Base-by-base conservation (phyloP, 75 land plant genomes). In the Adiantum capillusveneris region DNA sequence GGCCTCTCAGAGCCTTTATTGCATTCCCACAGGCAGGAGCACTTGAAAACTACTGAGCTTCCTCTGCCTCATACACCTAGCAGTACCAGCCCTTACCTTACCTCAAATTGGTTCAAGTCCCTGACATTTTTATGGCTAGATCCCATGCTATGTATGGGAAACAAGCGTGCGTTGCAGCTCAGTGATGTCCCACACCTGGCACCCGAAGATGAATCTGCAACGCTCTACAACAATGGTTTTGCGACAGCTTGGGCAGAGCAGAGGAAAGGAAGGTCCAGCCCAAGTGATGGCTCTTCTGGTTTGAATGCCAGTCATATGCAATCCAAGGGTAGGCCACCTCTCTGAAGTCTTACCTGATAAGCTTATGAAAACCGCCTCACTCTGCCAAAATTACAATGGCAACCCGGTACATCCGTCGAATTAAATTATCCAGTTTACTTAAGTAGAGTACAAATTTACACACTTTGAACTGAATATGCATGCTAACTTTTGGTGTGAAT, bases 101-200 rank as follows among this genome's bases (percentile, higher is more conserved):
- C 64, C 16, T 69, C 76, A 25, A 18, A 65, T 25, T 63, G 67
- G 16, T 25, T 79, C 11, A 74, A 73, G 41, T 76, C 60, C 1
- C 17, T 81, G 29, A 69, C 79, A 11, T 88, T 88, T 59, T 72
- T 74, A 36, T 88, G 91, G 91, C 53, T 87, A 14, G 62, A 78
- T 65, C 62, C 79, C 17, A 44, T 87, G 41, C 75, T 84, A 18
- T 11, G 58, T 11, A 50, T 71, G 17, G 92, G 92, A 14, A 73
- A 72, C 74, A 65, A 76, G 31, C 72, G 66, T 21, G 58, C 82
- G 6, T 45, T 87, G 30, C 22, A 45, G 25, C 73, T 76, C 11
- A 54, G 62, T 16, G 91, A 87, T 27, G 57, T 87, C n/a, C 91
- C 91, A 17, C 28, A 51, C 55, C 50, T 84, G 28, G 68, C 27